Evolutionary conservation across 1,139 yeast species (phyloP).

Genomic region (Candida smagusa): DNA sequence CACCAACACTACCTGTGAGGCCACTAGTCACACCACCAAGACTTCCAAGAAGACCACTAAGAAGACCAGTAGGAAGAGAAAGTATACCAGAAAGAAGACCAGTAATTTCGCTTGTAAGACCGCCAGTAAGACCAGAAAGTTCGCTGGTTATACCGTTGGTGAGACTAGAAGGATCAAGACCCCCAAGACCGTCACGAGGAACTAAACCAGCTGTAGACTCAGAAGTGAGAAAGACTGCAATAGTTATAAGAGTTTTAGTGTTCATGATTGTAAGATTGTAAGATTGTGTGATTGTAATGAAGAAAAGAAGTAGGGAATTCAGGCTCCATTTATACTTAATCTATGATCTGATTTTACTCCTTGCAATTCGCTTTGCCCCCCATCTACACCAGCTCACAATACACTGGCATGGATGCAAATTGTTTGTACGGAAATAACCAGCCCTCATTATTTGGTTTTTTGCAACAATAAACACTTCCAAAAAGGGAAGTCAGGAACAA

Average conservation of each 20-base stretch:
- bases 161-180: not conserved
- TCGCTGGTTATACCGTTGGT: not conserved
- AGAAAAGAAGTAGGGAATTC: not conserved
- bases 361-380: not conserved
- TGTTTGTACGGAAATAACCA: not conserved
- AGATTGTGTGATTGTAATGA: not conserved
- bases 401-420: not conserved
- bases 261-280: not conserved
- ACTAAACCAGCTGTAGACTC: not conserved
- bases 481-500: not conserved
- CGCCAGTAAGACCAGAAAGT: not conserved
- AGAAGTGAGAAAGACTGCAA: not conserved
- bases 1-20: not conserved
- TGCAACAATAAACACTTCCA: not conserved
- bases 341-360: not conserved
- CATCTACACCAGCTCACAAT: not conserved
- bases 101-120: not conserved
- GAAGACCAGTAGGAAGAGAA: conserved; percentile 1
- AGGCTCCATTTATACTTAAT: not conserved
- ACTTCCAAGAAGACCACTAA: conserved; percentile 1
- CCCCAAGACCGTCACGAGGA: conserved; percentile 1
- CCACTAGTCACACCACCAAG: conserved; percentile 1
- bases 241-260: not conserved
- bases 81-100: not conserved
- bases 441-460: not conserved